Evolutionary conservation across 108 stramenopile genomes (phyloP), one percentile per base, ranked within the genome.

Genomic region (Cyclotella atomus): DNA sequence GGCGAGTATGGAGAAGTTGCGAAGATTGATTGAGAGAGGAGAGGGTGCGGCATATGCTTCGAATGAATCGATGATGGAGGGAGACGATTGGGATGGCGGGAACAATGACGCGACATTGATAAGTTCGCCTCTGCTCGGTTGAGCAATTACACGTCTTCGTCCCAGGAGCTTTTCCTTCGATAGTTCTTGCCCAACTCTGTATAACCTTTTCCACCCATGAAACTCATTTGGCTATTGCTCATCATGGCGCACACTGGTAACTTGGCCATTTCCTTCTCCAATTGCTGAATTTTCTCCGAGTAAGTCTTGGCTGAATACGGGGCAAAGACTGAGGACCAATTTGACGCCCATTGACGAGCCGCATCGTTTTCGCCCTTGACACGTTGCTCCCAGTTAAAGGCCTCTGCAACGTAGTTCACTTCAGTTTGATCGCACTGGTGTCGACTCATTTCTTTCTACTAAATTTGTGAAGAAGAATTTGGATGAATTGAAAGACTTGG

Each of bases 1-100:
- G 9, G 79, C 83, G 17, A 87, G 87, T 70, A 75, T 91, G 85
- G 85, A 79, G 25, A 79, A 77, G 33, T 75, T 91, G 35, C 74
- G 83, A 38, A 36, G 75, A 25, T 74, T 91, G 19, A 68, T 87
- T 27, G 90, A 87, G 56, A 55, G 62, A 64, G 81, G 77, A 41
- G 83, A 69, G 44, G 45, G 41, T 21, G 21, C 25, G 27, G 72
- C 65, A 24, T 62, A 65, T 56, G 29, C 64, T 66, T 65, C 28
- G 9, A 20, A 53, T n/a, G n/a, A n/a, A n/a, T n/a, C n/a, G n/a
- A n/a, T n/a, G 33, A 54, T 55, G 78, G 71, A 67, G 15, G 63
- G 53, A 55, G 69, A 65, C 54, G 24, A 19, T 20, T 49, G 17
- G 27, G 50, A 66, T 41, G n/a, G n/a, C n/a, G n/a, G n/a, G n/a